Conservation (phyloP, 257 asterid species). For the Haberlea rhodopensis region DNA sequence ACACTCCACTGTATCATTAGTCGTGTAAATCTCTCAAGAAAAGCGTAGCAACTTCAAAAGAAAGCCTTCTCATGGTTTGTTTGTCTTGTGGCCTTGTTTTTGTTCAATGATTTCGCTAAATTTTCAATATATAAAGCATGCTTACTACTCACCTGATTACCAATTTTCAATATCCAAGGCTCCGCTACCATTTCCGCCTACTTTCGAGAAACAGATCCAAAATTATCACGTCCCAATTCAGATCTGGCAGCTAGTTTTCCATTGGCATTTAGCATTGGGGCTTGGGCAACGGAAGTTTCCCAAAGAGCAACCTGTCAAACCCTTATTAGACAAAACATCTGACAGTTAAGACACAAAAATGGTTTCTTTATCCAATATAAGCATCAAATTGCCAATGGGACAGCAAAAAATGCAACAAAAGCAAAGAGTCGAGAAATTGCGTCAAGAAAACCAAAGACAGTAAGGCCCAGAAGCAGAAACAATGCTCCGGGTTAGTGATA, state of each 20-base stretch:
- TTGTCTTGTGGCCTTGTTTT: constrained; percentile 42
- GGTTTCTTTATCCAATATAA: constrained; percentile 4
- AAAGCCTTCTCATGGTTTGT: constrained; percentile 61
- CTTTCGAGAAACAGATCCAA: constrained; percentile 29
- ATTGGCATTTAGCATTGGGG: neutral
- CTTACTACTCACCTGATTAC: constrained; percentile 91
- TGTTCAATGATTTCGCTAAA: constrained; percentile 42
- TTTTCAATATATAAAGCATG: constrained; percentile 63
- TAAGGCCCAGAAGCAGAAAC: constrained; percentile 14
- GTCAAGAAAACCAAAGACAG: constrained; percentile 28
- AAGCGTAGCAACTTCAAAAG: constrained; percentile 97
- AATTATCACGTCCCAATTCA: constrained; percentile 31
- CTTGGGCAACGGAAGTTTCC: constrained; percentile 5
- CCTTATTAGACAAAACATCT: neutral
- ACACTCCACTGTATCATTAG: no score
- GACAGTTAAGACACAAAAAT: constrained; percentile 16
- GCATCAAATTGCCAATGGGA: neutral
- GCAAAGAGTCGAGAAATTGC: constrained; percentile 23
- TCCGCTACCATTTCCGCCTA: constrained; percentile 78
- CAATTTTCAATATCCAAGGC: constrained; percentile 79
- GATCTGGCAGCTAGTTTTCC: constrained; percentile 40
- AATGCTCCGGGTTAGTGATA: neutral
- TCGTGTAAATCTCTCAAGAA: no score
- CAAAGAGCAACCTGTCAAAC: neutral
- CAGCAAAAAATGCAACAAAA: constrained; percentile 7